phyloP scores from a whole-genome alignment of 345 rosid species.

The Gossypium herbaceum region DNA sequence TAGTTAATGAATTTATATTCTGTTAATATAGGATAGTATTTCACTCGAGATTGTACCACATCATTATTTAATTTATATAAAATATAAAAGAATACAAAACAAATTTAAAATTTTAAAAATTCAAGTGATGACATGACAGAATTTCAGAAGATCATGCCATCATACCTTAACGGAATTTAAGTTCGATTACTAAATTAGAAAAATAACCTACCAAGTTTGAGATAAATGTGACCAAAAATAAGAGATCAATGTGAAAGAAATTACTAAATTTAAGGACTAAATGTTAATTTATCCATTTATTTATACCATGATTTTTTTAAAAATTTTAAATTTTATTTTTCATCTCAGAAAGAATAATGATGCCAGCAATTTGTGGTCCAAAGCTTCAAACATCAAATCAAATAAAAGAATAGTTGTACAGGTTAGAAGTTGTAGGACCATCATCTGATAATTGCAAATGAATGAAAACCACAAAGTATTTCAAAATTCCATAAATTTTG shows the following conservation, averaged over 20 bases:
- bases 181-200: too few species aligned
- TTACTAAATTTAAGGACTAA: background rate
- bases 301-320: background rate
- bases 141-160: too few species aligned
- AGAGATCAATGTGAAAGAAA: background rate
- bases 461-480: background rate
- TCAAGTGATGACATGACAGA: too few species aligned
- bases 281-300: background rate
- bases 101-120: too few species aligned
- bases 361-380: slow-evolving; percentile 29
- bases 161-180: too few species aligned
- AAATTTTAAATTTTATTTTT: background rate
- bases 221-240: background rate
- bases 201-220: too few species aligned
- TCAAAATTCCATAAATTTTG: background rate
- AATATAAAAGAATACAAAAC: too few species aligned
- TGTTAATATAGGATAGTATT: too few species aligned
- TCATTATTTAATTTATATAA: too few species aligned
- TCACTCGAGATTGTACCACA: too few species aligned
- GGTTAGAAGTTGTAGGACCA: slow-evolving; percentile 27
- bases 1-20: too few species aligned
- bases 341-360: slow-evolving; percentile 22
- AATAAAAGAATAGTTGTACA: slow-evolving; percentile 18
- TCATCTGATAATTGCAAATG: slow-evolving; percentile 18
- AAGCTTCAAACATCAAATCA: slow-evolving; percentile 5